Evolutionary conservation across 345 rosid genomes (phyloP).

Genomic region (Murraya paniculata): DNA sequence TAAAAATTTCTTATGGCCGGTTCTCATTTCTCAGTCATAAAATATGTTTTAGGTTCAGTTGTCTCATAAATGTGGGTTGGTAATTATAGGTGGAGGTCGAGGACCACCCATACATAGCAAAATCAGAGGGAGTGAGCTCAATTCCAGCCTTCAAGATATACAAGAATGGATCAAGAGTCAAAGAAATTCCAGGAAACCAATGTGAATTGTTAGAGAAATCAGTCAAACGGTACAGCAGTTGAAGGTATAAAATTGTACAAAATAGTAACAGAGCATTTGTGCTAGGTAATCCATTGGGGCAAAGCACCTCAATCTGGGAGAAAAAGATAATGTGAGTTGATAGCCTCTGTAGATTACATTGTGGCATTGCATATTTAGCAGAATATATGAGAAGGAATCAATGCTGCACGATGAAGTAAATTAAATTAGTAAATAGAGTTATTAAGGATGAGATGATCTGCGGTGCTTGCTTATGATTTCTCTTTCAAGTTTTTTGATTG

Average conservation of each 20-base stretch:
- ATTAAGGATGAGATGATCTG: neutral
- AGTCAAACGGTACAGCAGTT: constrained; percentile 36
- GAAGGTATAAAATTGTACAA: neutral
- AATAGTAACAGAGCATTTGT: neutral
- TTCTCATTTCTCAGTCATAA: neutral
- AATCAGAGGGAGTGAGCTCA: constrained; percentile 37
- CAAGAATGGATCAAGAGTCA: constrained; percentile 46
- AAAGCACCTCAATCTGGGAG: neutral
- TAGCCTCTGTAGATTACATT: too few species aligned
- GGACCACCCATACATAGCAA: constrained; percentile 42
- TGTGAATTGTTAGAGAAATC: constrained; percentile 36
- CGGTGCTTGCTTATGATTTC: neutral
- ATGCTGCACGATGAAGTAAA: neutral
- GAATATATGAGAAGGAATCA: neutral
- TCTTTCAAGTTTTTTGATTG: neutral
- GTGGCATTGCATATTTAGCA: too few species aligned
- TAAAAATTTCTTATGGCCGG: neutral
- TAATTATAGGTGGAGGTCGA: constrained; percentile 45
- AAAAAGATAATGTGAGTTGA: too few species aligned
- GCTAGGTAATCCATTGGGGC: neutral
- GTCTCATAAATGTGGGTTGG: neutral
- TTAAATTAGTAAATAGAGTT: neutral
- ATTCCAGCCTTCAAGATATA: constrained; percentile 52
- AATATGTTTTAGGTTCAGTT: neutral
- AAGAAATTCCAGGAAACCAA: constrained; percentile 41